Evolutionary conservation across 768 basidiomycete species (phyloP), one percentile per base, ranked within the genome.

Genomic region (Boletus sp.): DNA sequence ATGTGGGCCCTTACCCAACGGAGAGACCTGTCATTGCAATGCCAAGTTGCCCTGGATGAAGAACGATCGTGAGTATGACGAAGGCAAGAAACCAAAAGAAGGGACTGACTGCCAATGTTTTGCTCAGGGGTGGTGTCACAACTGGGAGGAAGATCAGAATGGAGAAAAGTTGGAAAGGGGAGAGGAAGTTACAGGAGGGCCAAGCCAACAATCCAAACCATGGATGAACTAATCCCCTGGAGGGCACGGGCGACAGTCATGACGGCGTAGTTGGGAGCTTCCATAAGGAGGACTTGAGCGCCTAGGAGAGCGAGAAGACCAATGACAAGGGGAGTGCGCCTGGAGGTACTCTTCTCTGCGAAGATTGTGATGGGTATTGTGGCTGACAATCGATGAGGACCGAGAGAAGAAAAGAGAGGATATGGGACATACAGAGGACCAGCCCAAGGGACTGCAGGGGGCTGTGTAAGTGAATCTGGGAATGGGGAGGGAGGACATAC

Each of bases 141-240:
- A 40, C 85, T 85, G 40, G 29, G 4, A 47, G 47, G 30, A n/a
- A 18, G 10, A 47, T 73, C 12, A 74, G 57, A 14, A 52, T 15
- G 20, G 4, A 47, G 8, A 45, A 2, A 4, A 0, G 18, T 46
- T 17, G 12, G 8, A n/a, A 12, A 3, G 37, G 11, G 5, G 41
- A 5, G 18, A 12, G 41, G 10, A 37, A 61, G 74, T 64, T 63
- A 84, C 83, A 86, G 66, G 30, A 86, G 73, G 28, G 85, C 84
- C 33, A 86, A 62, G 2, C 85, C 85, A 18, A 85, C 80, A 0
- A 83, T 77, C 84, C 84, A 86, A 9, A 87, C 75, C 68, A 84
- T 75, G 6, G 84, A 80, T 0, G 84, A 84, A 15, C 81, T 80
- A 10, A 83, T 67, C 5, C 85, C 85, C 67, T 86, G 85, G 29